Base-by-base conservation (phyloP, 2,329 filamentous ascomycete species). In the Talaromyces pinophilus region DNA sequence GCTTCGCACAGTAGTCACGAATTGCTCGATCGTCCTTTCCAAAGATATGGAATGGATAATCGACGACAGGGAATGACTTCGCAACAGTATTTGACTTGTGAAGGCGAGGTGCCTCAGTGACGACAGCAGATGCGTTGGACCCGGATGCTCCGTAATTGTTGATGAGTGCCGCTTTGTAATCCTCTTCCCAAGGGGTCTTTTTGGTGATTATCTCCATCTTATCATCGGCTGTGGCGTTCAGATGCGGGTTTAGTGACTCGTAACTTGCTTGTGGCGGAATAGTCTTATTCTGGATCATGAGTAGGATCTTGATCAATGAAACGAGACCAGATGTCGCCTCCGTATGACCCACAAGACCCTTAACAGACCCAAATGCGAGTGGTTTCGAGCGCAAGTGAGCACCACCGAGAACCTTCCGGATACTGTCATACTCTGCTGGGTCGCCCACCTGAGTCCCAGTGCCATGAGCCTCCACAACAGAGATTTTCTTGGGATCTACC, bases 391-490 rank as follows among this genome's bases (percentile, higher is more conserved):
- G 68, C 38, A 65, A 59, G 2, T 13, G 38, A 13, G 55, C 40
- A 3, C 68, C 67, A 13, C 65, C 72, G 33, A 73, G 69, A 3
- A 69, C 67, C 7, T 66, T 46, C n/a, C 68, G 67, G 28, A 75
- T 69, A 38, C 71, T 71, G 28, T 71, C 65, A 28, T 66, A 71
- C 50, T 74, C 42, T 48, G 66, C 44, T 22, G 72, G 73, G 63
- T 76, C 74, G 38, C 74, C 74, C n/a, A 70, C 71, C 46, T 67
- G 64, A 4, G 72, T 74, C 2, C 74, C 74, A 4, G 81, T 82
- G 25, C 79, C 79, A 65, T 82, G 80, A 4, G 75, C 75, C 50
- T 82, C 75, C 28, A 82, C 79, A 66, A 75, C 81, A 1, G 64
- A 54, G 19, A 68, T 66, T 30, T 64, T 35, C 15, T 52, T 54